Evolutionary conservation across 768 basidiomycete genomes (phyloP).

Genomic region (Collybiopsis confluens): DNA sequence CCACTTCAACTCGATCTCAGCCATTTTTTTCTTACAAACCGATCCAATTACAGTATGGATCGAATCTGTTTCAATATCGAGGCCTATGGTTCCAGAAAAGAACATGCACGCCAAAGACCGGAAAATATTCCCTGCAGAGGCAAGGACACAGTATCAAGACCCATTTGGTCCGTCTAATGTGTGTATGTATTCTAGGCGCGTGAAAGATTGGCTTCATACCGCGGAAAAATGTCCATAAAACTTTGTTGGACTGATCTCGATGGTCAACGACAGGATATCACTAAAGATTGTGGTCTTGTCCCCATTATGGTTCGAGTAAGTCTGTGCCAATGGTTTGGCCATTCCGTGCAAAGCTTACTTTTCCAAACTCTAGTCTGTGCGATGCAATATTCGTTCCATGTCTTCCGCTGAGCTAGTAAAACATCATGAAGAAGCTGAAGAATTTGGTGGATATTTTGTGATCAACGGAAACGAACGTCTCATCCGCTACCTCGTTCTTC

Average conservation of each 20-base stretch:
- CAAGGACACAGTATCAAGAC: no score
- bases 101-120: constrained; percentile 72
- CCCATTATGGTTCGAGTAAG: constrained; percentile 97
- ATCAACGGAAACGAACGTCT: constrained; percentile 99
- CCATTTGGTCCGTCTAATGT: no score
- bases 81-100: constrained; percentile 84
- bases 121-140: constrained; percentile 87
- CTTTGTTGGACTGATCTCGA: constrained; percentile 79
- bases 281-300: constrained; percentile 86
- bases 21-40: no score
- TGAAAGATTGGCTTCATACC: constrained; percentile 89
- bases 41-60: constrained; percentile 73
- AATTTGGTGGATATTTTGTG: constrained; percentile 98
- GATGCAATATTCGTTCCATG: constrained; percentile 87
- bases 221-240: constrained; percentile 83
- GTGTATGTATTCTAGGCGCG: constrained; percentile 61
- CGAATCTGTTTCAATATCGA: constrained; percentile 74
- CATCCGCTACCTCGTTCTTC: constrained; percentile 95
- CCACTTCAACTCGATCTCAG: neutral
- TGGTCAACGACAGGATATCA: constrained; percentile 61
- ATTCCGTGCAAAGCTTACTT: neutral
- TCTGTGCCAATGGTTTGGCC: constrained; percentile 11
- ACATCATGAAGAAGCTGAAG: constrained; percentile 94
- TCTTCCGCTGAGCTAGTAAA: constrained; percentile 83
- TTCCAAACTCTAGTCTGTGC: constrained; percentile 56